Percentiles rank a stretch among this genome's conserved stretches.
Evolutionary conservation across 495 filamentous ascomycete species (phyloP).

Genomic region (Podospora tetraspora): DNA sequence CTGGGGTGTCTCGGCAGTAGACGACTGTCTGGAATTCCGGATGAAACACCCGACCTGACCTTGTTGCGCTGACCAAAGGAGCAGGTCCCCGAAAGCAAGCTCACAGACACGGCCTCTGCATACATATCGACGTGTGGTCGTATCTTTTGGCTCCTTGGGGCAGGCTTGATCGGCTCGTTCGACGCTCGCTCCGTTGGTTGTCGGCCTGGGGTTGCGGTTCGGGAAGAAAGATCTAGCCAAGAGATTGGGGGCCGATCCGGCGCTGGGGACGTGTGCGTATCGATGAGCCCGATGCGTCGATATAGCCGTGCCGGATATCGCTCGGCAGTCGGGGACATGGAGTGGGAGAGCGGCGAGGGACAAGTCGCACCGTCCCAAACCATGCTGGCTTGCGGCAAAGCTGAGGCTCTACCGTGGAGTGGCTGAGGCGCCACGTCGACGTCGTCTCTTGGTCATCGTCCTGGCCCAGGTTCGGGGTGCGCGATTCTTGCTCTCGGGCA

Average conservation of each 20-base stretch:
- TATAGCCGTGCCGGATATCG: background rate
- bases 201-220: background rate
- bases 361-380: background rate
- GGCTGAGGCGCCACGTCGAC: background rate
- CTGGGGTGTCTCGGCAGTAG: slow-evolving; percentile 9
- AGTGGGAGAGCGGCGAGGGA: background rate
- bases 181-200: background rate
- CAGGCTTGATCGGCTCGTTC: background rate
- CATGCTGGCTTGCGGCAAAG: background rate
- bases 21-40: slow-evolving; percentile 9
- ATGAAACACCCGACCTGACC: slow-evolving; percentile 3
- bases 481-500: background rate
- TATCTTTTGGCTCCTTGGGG: background rate
- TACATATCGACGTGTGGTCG: background rate
- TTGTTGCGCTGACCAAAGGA: background rate
- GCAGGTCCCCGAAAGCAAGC: background rate
- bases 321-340: background rate
- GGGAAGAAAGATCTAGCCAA: background rate
- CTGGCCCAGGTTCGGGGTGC: background rate
- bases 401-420: background rate
- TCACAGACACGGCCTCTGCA: background rate
- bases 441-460: background rate
- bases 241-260: background rate
- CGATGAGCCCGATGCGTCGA: background rate
- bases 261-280: background rate